A percentile compares a stretch with the other conserved stretches of the same genome.
phyloP scores from a whole-genome alignment of 257 asterid species.

The Plantago major region DNA sequence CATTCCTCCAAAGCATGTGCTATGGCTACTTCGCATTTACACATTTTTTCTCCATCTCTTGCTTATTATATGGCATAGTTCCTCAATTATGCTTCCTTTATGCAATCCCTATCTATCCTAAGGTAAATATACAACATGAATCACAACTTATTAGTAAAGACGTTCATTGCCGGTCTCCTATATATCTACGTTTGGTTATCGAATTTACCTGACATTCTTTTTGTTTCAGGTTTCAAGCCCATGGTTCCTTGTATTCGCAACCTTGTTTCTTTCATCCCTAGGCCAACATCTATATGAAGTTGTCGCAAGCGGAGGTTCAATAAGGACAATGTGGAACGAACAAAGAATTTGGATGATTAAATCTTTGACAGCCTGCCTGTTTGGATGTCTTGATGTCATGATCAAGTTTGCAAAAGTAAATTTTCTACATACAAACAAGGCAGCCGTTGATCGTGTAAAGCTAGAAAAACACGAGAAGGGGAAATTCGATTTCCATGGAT shows the following conservation, averaged over 20 bases:
- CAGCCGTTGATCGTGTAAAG: conserved; percentile 46
- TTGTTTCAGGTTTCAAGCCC: conserved; percentile 33
- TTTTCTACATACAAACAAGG: conserved; percentile 61
- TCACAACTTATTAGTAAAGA: too few relatives aligned
- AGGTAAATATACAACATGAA: conserved; percentile 38
- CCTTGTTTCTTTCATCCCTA: conserved; percentile 32
- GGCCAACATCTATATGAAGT: conserved; percentile 42
- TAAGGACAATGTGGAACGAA: conserved; percentile 52
- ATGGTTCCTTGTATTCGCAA: conserved; percentile 45
- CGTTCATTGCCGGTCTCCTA: too few relatives aligned
- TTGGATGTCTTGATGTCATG: conserved; percentile 52
- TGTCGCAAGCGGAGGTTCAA: conserved; percentile 39
- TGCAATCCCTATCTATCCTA: conserved; percentile 49
- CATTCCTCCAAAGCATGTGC: conserved; percentile 45
- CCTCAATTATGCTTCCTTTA: conserved; percentile 42
- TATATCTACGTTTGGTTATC: too few relatives aligned
- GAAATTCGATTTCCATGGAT: conserved; percentile 52
- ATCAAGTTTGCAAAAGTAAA: conserved; percentile 47
- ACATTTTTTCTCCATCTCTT: conserved; percentile 37
- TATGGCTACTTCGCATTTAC: conserved; percentile 40
- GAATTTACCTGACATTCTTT: too few relatives aligned
- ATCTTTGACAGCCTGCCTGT: conserved; percentile 50
- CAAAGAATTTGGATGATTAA: conserved; percentile 49
- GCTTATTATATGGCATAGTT: conserved; percentile 40
- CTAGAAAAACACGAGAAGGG: conserved; percentile 55